Percentiles rank a stretch among this genome's conserved stretches.
These are phyloP conservation scores for Panicum virgatum DNA, from an alignment of 202 grass and related monocot genomes.

Conservation along the genomic window DNA sequence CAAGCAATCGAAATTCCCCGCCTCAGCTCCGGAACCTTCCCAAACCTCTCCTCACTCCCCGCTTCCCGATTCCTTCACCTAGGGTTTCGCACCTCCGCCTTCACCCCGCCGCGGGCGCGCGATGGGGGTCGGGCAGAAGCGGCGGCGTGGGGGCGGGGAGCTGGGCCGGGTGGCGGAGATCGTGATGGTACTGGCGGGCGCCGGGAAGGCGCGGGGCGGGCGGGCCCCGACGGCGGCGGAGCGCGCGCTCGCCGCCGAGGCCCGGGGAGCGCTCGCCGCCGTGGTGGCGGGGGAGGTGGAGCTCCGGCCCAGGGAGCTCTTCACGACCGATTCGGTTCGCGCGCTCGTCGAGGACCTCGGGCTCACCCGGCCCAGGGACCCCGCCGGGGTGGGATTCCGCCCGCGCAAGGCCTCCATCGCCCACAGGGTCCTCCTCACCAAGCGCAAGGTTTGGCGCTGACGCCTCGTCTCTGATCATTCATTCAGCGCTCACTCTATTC, in stretches of 20 bases:
- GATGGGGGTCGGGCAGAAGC: constrained; percentile 43
- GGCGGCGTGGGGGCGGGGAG: constrained; percentile 35
- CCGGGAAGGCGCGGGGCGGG: constrained; percentile 45
- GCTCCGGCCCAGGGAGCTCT: constrained; percentile 64
- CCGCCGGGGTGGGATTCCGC: constrained; percentile 51
- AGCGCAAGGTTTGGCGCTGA: constrained; percentile 55
- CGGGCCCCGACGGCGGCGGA: constrained; percentile 51
- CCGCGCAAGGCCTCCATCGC: constrained; percentile 59
- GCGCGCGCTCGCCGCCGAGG: constrained; percentile 42
- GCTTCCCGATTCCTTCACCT: constrained; percentile 9
- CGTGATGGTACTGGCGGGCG: constrained; percentile 58
- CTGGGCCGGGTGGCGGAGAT: constrained; percentile 55
- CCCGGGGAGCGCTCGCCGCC: neutral
- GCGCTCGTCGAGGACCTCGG: constrained; percentile 74
- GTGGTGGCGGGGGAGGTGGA: constrained; percentile 18
- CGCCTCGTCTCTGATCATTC: neutral
- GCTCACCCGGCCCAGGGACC: constrained; percentile 41
- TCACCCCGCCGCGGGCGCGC: neutral
- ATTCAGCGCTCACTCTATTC: neutral
- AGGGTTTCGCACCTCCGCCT: constrained; percentile 15
- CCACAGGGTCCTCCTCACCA: constrained; percentile 63
- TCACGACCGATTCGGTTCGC: constrained; percentile 58
- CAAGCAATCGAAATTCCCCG: constrained; percentile 11
- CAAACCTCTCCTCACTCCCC: constrained; percentile 11
- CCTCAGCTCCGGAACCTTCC: constrained; percentile 23